A percentile compares a stretch with the other conserved stretches of the same genome.
These are phyloP conservation scores for Pseudogymnoascus sp. DNA, from an alignment of 2,329 filamentous ascomycete genomes.

Conservation along the genomic window DNA sequence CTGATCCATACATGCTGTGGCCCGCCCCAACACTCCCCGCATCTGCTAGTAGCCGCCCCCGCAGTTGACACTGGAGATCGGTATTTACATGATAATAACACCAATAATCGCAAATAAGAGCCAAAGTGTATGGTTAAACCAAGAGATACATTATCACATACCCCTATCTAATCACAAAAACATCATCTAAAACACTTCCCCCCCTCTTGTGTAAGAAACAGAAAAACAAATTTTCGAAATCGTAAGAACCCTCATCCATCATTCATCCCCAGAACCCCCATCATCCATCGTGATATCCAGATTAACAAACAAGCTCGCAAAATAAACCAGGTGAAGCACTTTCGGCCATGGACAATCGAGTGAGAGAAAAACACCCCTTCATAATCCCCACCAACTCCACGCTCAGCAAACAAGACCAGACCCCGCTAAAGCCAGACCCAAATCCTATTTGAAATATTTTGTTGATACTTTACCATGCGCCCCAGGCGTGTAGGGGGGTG, in stretches of 20 bases:
- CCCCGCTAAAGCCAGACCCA: constrained; percentile 34
- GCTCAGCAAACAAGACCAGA: constrained; percentile 37
- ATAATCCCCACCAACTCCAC: constrained; percentile 41
- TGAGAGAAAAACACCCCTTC: constrained; percentile 32
- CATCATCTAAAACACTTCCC: neutral
- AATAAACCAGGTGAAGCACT: constrained; percentile 33
- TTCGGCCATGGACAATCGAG: constrained; percentile 41
- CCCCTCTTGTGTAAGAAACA: neutral
- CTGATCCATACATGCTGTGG: neutral
- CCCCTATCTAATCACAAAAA: constrained; percentile 9
- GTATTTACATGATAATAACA: neutral
- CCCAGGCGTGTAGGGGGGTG: constrained; percentile 7
- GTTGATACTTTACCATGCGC: constrained; percentile 26
- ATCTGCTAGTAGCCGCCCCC: neutral
- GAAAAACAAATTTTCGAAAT: neutral
- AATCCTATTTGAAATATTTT: constrained; percentile 22
- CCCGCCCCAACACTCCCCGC: neutral
- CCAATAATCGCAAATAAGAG: neutral
- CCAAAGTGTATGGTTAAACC: neutral
- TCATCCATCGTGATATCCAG: constrained; percentile 17
- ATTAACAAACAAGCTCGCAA: constrained; percentile 23
- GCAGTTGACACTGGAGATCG: constrained; percentile 1
- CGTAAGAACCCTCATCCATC: neutral
- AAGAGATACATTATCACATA: constrained; percentile 1
- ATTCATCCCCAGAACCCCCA: constrained; percentile 15